Base-by-base conservation (phyloP, 768 basidiomycete species). In the Leccinum olivaceopallidum region DNA sequence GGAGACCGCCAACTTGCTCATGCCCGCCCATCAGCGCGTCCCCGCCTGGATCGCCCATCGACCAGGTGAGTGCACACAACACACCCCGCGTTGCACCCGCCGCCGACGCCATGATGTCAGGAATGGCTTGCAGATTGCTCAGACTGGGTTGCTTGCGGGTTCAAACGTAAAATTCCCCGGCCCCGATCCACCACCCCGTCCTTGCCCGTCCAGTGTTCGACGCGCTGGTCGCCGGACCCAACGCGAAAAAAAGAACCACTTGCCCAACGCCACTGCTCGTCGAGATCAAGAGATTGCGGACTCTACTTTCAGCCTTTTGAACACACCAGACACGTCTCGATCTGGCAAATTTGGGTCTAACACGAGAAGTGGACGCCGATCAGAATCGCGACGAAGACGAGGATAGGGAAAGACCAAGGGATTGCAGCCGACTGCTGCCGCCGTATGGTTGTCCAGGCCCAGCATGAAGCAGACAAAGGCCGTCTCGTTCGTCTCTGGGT, bases 41-140 rank as follows among this genome's bases (percentile, higher is more conserved):
- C 57, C 70, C 18, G 72, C 77, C n/a, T 90, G 86, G 85, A 73
- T 90, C 5, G 71, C 79, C 12, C 56, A 77, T 92, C 14, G 88
- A 91, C 69, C 81, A 81, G 59, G 89, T 86, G 71, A 65, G 81
- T 20, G 22, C 2, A 8, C 28, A 1, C 8, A 13, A 16, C 0
- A 0, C 12, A 26, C 2, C 1, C 1, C 26, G 16, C 48, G 16
- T 20, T 9, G 8, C 14, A 8, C 48, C 8, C 28, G 55, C 52
- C 36, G 55, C 55, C 65, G 20, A 44, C 56, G 39, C 50, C 53
- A 39, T 42, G 39, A 42, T 42, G 39, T 60, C 56, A 92, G 90
- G 85, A 85, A 70, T 94, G 92, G 92, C 82, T 93, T 12, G 77
- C 83, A 48, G 86, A 81, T 26, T 94, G 92, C 67, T 87, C 85